Base-by-base conservation (phyloP, 352 stramenopile species). In the Halophytophthora batemanensis region DNA sequence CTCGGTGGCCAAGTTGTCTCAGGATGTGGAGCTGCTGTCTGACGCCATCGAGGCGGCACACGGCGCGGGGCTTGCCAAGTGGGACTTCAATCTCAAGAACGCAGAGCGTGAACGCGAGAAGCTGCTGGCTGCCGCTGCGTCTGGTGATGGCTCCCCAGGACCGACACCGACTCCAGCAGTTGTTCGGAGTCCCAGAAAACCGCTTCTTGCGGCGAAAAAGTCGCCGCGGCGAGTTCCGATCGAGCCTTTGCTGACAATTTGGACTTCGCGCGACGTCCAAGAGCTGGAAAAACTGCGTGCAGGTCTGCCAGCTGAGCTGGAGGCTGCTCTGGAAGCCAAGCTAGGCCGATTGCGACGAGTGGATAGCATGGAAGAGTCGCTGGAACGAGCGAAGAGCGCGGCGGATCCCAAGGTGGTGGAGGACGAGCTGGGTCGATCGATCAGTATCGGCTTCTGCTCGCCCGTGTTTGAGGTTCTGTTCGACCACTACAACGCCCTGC, bases 1-100 rank as follows among this genome's bases (percentile, higher is more conserved):
- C 18, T 70, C 70, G 14, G 83, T 90, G 2, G 80, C 80, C 0
- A 86, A 86, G 48, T 47, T 87, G 15, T 82, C 77, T 39, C 71
- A 83, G 63, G 80, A 90, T 59, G 38, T 90, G 2, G 65, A 86
- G 45, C 38, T 90, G 29, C 29, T 90, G 43, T 77, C 72, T 33
- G 71, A 86, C 61, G 80, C 80, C 2, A 88, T 90, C 55, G 66
- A 87, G 43, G 65, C 69, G 46, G 80, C 80, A 1, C 48, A 79
- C 13, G 64, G 64, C 18, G 75, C 64, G 38, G 80, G 80, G n/a
- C 56, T 90, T 29, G 80, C 80, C 0, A 87, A 87, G 41, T 90
- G 80, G 80, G 77, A 90, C 56, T 87, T 90, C 25, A 90, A 90
- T 49, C 40, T 90, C 2, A 90, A 90, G 44, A 90, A 88, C 38